Conservation (phyloP, 345 rosid species). For the Syzygium aromaticum region DNA sequence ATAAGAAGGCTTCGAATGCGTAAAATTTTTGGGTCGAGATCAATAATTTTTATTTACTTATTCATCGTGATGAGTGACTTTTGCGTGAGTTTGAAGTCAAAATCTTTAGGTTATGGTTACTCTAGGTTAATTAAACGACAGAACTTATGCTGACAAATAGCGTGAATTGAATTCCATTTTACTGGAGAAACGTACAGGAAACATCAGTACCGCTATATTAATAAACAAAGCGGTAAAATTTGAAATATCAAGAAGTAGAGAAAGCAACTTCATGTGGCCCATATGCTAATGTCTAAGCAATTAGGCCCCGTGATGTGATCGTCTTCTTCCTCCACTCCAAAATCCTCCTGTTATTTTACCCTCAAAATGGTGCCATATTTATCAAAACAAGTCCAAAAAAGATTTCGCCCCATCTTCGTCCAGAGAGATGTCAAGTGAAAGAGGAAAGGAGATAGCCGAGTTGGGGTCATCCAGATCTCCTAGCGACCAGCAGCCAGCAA, state of each 20-base stretch:
- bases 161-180: not conserved
- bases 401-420: conserved; percentile 2
- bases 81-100: not conserved
- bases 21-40: not conserved
- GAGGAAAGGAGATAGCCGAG: conserved; percentile 6
- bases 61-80: not conserved
- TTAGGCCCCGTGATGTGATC: conserved; percentile 28
- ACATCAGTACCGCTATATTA: not conserved
- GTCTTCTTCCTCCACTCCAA: conserved; percentile 12
- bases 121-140: not conserved
- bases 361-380: conserved; percentile 12
- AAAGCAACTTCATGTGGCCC: conserved; percentile 37
- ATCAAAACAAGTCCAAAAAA: not conserved
- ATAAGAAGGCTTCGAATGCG: rapidly evolving
- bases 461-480: conserved; percentile 27
- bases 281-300: conserved; percentile 21
- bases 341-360: conserved; percentile 24
- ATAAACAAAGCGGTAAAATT: not conserved
- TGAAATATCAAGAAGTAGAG: conserved; percentile 1
- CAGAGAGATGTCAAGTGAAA: conserved; percentile 10
- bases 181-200: not conserved
- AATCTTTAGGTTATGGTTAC: not conserved
- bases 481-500: conserved; percentile 11
- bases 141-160: not conserved
- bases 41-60: not conserved